phyloP scores from a whole-genome alignment of 306 rosid genomes.

The Lathyrus aphaca region DNA sequence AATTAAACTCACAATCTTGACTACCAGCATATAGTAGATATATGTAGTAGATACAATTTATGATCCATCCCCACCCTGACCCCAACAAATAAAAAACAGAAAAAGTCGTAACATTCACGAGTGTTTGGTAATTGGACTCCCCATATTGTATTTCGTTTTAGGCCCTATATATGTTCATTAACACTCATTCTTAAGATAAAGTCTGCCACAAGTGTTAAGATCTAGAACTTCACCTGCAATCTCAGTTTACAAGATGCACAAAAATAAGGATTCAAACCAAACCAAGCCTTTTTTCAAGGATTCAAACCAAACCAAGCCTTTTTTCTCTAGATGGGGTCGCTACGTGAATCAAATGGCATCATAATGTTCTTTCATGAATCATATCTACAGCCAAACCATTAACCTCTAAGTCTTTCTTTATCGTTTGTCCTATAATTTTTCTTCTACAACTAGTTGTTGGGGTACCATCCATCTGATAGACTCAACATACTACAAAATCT shows the following conservation, averaged over 20 bases:
- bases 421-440: not conserved
- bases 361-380: not conserved
- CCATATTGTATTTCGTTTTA: conserved; percentile 9
- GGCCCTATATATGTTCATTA: conserved; percentile 6
- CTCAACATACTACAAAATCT: conserved; percentile 1
- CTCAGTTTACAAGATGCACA: too few species aligned
- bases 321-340: not conserved
- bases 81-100: too few species aligned
- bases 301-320: not conserved
- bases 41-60: too few species aligned
- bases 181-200: conserved; percentile 22
- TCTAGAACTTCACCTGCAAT: conserved; percentile 1
- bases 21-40: too few species aligned
- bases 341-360: not conserved
- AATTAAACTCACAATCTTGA: too few species aligned
- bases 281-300: not conserved
- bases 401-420: not conserved
- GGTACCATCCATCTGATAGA: not conserved
- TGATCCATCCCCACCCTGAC: too few species aligned
- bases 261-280: too few species aligned
- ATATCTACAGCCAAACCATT: not conserved
- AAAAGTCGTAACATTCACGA: not conserved
- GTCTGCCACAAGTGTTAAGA: conserved; percentile 1
- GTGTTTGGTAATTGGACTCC: not conserved
- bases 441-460: not conserved